Base-by-base conservation (phyloP, 176 grass and related monocot species). In the Aegilops bicornis region DNA sequence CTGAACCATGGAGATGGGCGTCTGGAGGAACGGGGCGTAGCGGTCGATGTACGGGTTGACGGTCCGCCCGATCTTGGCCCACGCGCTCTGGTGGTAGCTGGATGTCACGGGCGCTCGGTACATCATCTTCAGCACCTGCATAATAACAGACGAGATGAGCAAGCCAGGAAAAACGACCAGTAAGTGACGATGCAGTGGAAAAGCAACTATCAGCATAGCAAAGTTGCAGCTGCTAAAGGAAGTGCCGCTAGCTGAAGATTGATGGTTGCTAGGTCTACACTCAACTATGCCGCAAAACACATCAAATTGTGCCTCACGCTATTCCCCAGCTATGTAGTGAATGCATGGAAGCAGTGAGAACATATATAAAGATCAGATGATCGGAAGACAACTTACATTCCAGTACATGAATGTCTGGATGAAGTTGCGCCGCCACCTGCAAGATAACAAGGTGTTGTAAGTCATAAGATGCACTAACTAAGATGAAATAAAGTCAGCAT, bases 321-420 rank as follows among this genome's bases (percentile, higher is more conserved):
- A 42, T 77, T 7, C 20, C 15, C 20, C 33, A 74, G 23, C 52
- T 54, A 80, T 43, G n/a, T 11, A 33, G 0, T 32, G 36, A 77
- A 83, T 42, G 27, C 25, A 78, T n/a, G 3, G 4, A 69, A 59
- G 17, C 11, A 76, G 31, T 5, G 10, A 20, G 19, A 24, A 12
- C 43, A 24, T 58, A 47, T 31, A 67, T n/a, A 19, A 33, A 73
- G 42, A 69, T 1, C 22, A 54, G 58, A 79, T 65, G 16, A 68
- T 42, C 59, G 22, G n/a, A 60, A 30, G 19, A 67, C 16, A 86
- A 88, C 86, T 86, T 81, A 98, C 96, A 58, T 94, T 90, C 96
- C 93, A 98, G 79, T 98, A 98, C 79, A 98, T 91, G 84, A 94
- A 92, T 82, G 93, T 91, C 74, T 96, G 93, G 69, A 96, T 86